These are phyloP conservation scores for Talaromyces piceae DNA, from an alignment of 2,329 filamentous ascomycete genomes.

Conservation along the genomic window DNA sequence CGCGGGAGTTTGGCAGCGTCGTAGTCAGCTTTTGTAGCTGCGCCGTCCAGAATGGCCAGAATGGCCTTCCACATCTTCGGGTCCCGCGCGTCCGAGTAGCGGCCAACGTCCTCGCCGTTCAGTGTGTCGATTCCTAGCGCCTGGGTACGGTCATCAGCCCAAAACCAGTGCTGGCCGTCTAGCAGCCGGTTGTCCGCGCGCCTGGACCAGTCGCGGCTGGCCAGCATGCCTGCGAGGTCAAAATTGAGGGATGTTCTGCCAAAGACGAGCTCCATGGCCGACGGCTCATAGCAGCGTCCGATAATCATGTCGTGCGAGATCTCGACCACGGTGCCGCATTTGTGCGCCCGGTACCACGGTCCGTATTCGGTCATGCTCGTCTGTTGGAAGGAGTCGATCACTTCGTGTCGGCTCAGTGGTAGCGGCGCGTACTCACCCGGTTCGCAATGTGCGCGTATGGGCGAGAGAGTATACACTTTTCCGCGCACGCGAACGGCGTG, in stretches of 20 bases:
- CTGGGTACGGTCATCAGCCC: constrained; percentile 50
- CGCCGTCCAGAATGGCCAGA: constrained; percentile 39
- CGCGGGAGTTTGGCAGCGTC: constrained; percentile 21
- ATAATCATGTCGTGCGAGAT: constrained; percentile 47
- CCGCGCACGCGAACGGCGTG: constrained; percentile 44
- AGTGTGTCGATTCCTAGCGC: constrained; percentile 49
- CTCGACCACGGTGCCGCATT: constrained; percentile 32
- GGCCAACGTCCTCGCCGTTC: constrained; percentile 46
- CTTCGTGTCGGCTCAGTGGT: constrained; percentile 26
- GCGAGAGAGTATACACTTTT: constrained; percentile 38
- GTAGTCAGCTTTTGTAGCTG: constrained; percentile 4
- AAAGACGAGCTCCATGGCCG: constrained; percentile 42
- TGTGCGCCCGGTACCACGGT: constrained; percentile 46
- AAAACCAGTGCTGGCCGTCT: constrained; percentile 45
- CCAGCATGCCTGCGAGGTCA: constrained; percentile 41
- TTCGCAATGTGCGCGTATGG: constrained; percentile 18
- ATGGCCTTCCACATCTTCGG: constrained; percentile 41
- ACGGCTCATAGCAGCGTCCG: constrained; percentile 48
- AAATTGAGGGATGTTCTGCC: constrained; percentile 29
- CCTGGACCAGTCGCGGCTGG: constrained; percentile 42
- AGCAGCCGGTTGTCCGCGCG: constrained; percentile 44
- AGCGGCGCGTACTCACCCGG: constrained; percentile 14
- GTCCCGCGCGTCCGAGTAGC: constrained; percentile 39
- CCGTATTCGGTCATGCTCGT: constrained; percentile 41
- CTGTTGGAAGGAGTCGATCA: constrained; percentile 29